Percentiles rank a stretch among this genome's conserved stretches.
Evolutionary conservation across 2,329 filamentous ascomycete genomes (phyloP).

Genomic region (Knufia fluminis): DNA sequence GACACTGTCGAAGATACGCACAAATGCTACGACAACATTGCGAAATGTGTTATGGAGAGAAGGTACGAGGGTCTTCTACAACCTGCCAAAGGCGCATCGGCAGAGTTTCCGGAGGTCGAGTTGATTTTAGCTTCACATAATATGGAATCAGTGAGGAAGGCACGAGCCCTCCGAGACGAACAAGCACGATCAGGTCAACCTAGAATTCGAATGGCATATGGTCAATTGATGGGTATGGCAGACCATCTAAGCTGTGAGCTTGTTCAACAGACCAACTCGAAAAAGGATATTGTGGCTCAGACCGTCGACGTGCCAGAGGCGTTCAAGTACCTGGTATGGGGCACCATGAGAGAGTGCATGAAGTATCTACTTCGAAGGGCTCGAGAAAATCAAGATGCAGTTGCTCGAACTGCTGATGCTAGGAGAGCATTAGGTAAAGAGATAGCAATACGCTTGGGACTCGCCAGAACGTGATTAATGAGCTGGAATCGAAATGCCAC

Average conservation of each 20-base stretch:
- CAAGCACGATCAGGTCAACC: conserved; percentile 33
- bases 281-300: conserved; percentile 27
- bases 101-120: conserved; percentile 47
- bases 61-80: conserved; percentile 50
- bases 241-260: conserved; percentile 51
- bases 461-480: conserved; percentile 2
- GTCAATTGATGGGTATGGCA: conserved; percentile 52
- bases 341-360: conserved; percentile 61
- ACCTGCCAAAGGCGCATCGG: conserved; percentile 31
- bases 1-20: conserved; percentile 65
- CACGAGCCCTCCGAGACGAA: conserved; percentile 40
- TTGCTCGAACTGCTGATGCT: conserved; percentile 45
- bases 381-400: conserved; percentile 55
- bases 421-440: conserved; percentile 43
- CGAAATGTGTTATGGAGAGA: conserved; percentile 56
- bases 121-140: conserved; percentile 81
- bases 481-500: background rate
- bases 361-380: conserved; percentile 57
- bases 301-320: conserved; percentile 36
- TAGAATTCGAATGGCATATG: conserved; percentile 44
- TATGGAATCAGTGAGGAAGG: conserved; percentile 54
- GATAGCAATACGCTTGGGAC: conserved; percentile 32
- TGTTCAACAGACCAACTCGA: conserved; percentile 35
- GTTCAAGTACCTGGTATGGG: conserved; percentile 51
- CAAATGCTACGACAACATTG: conserved; percentile 61